Conservation (phyloP, 2,329 filamentous ascomycete species). For the Sclerotinia spermophila region DNA sequence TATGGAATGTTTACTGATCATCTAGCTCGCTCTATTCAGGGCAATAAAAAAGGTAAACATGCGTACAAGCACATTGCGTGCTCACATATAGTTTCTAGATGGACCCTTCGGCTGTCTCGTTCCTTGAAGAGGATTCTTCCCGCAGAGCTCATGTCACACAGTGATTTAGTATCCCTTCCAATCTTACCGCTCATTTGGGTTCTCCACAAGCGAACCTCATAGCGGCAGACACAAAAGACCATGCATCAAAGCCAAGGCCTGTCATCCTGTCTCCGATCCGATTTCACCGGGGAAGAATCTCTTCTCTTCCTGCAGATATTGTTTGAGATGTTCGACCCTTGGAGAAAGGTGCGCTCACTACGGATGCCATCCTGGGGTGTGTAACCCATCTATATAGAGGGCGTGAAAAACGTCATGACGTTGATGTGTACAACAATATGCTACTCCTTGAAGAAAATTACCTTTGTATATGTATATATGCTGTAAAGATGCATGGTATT, state of each 20-base stretch:
- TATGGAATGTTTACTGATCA: neutral
- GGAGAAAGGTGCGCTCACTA: neutral
- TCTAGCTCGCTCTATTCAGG: constrained; percentile 2
- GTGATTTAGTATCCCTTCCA: neutral
- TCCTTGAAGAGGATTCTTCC: neutral
- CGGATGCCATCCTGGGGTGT: neutral
- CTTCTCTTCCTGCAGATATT: neutral
- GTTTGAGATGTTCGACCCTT: neutral
- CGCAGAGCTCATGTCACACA: neutral
- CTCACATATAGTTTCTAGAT: neutral
- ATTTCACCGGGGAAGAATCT: neutral
- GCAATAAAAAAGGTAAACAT: neutral
- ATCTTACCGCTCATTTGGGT: neutral
- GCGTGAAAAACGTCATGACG: constrained; percentile 2
- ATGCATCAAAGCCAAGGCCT: constrained; percentile 1
- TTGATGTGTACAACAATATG: neutral
- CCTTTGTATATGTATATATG: neutral
- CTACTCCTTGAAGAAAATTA: neutral
- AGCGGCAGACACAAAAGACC: neutral
- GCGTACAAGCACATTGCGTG: neutral
- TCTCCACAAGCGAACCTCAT: neutral
- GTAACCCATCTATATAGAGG: neutral
- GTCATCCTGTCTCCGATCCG: neutral
- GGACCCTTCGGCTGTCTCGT: neutral
- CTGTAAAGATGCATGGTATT: neutral